Evolutionary conservation across 306 rosid species (phyloP), one percentile per base, ranked within the genome.

Genomic region (Cucumis melo): DNA sequence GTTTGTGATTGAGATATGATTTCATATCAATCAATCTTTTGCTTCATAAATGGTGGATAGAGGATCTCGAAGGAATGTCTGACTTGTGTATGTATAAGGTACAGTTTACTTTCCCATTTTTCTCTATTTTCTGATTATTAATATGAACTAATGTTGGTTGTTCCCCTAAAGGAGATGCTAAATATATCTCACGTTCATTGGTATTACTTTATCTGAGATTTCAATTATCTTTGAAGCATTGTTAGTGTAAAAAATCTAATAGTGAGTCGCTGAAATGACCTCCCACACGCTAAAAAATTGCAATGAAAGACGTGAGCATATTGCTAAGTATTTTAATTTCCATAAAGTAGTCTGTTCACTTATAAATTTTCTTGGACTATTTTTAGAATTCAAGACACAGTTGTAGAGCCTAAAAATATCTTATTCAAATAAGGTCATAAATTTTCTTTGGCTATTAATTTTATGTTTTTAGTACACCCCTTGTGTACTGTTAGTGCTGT

Each of bases 71-170:
- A 83, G 87, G 84, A 86, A 87, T 86, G 90, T 79, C 93, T 82
- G 85, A 82, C 82, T 74, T 82, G 82, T 87, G 83, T 77, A 54
- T 86, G 83, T 83, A 81, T 75, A 77, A 91, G 93, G 93, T 89
- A 91, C 27, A 29, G 60, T 50, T 65, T 48, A 36, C 44, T 56
- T 54, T 8, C 62, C 68, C 34, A 19, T 56, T 29, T 44, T 58
- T 20, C 19, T 57, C 27, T 20, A 20, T 10, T 61, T 39, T 75
- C 39, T 57, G n/a, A 72, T 67, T 20, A 65, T 29, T 50, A 42
- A 16, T 55, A 72, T 15, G 48, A 77, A 57, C 76, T 65, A 53
- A 23, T 68, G 38, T 64, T 41, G 67, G 24, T 34, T 75, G 17
- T 21, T 53, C 24, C 5, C 41, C 24, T 50, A 15, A 20, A 21